Base-by-base conservation (phyloP, 257 asterid species). In the Capsicum pubescens region DNA sequence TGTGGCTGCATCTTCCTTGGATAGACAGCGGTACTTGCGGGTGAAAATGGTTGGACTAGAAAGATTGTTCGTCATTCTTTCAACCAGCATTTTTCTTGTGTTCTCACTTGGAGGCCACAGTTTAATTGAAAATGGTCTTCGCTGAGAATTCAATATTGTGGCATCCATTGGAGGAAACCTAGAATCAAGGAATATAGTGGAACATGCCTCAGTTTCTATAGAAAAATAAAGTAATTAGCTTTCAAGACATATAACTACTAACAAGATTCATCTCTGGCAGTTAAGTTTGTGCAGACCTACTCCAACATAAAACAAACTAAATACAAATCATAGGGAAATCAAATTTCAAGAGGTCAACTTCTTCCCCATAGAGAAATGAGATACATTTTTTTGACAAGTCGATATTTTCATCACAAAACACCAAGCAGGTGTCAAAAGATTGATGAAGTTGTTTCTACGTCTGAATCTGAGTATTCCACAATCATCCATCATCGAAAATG, bases 21-120 rank as follows among this genome's bases (percentile, higher is more conserved):
- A 86, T 15, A 94, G 89, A 86, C 93, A 90, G 63, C 98, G 98
- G 66, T 93, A 96, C 88, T 94, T 94, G 83, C 92, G 91, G 57
- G 98, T 93, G 90, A 95, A 95, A 87, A 95, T 91, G 83, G 98
- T 93, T n/a, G 98, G 97, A 42, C 94, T 91, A 3, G 97, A 91
- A 79, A 95, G 98, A 88, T 94, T 96, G 80, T 90, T 93, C 4
- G 89, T 89, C 97, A 94, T 92, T 81, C 97, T 84, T 67, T 93
- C 97, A 55, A 96, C 97, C 46, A 96, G 89, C 91, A 90, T 90
- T 84, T 87, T 89, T 59, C 99, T 88, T 0, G 98, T 96, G 90
- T 87, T 93, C 84, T 90, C 90, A 85, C 97, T 93, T 39, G 98
- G 99, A 46, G 99, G 99, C 99, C 99, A 96, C 81, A 96, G 95